These are phyloP conservation scores for Oleoguttula mirabilis DNA, from an alignment of 495 filamentous ascomycete species.

Conservation along the genomic window DNA sequence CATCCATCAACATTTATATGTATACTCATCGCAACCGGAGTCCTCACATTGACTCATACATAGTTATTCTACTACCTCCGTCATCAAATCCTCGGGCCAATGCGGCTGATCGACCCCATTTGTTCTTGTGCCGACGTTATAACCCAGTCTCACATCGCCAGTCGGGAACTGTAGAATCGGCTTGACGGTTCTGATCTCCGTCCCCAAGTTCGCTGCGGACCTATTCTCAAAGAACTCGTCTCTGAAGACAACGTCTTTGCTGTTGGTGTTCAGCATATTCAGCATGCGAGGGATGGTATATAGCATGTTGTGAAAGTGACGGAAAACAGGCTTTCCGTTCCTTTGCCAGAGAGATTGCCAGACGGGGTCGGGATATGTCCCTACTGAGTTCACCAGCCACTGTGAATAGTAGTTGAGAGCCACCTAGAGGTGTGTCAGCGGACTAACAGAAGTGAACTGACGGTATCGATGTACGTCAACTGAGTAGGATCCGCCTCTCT, in stretches of 20 bases:
- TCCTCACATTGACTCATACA: no score
- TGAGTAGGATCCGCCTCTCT: slow-evolving; percentile 25
- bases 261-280: slow-evolving; percentile 21
- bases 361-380: slow-evolving; percentile 21
- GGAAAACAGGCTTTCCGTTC: slow-evolving; percentile 25
- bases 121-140: slow-evolving; percentile 26
- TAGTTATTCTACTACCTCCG: slow-evolving; percentile 26
- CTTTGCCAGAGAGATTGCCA: slow-evolving; percentile 28
- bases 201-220: slow-evolving; percentile 19
- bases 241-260: slow-evolving; percentile 17
- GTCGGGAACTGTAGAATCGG: slow-evolving; percentile 24
- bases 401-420: slow-evolving; percentile 31
- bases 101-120: slow-evolving; percentile 27
- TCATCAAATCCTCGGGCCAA: slow-evolving; percentile 28
- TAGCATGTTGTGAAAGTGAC: slow-evolving; percentile 25
- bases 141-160: slow-evolving; percentile 23
- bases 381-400: slow-evolving; percentile 28
- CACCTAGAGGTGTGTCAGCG: slow-evolving; percentile 13
- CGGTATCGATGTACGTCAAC: slow-evolving; percentile 23
- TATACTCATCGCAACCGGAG: no score
- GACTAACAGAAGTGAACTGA: not conserved
- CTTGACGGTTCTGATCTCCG: slow-evolving; percentile 19
- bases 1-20: no score
- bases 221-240: slow-evolving; percentile 26
- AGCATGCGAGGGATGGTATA: slow-evolving; percentile 23